Evolutionary conservation across 2,329 filamentous ascomycete genomes (phyloP), one percentile per base, ranked within the genome.

Genomic region (Tolypocladium inflatum): DNA sequence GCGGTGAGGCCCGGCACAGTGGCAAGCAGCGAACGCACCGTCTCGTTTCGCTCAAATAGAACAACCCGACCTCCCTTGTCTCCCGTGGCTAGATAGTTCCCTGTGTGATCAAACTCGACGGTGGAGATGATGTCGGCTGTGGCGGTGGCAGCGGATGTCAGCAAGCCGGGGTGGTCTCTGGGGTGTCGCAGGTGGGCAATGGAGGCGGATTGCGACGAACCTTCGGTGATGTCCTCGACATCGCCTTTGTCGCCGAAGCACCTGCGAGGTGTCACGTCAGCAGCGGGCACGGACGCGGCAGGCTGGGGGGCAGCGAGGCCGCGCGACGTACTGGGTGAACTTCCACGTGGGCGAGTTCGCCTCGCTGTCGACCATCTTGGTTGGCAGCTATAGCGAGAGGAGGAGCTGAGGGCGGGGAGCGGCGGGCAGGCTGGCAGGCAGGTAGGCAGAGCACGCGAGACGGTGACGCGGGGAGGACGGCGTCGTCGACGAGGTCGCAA

Each of bases 221-320:
- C 90, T 87, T 97, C 92, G 76, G 92, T 97, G 74, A 97, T 97
- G 75, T 97, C 92, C 76, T 97, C 94, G 65, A 99, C 93, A 79
- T 99, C 94, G 68, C 94, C 94, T 79, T 99, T 99, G 80, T 99
- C 94, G 76, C 94, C 94, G 78, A 99, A 99, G 81, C 94, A 97
- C 80, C 93, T 97, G 70, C 60, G 59, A 48, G 63, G 58, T 35
- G 41, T 38, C 58, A 52, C 35, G 62, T 68, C 63, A 71, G 62
- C 56, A 62, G 57, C 68, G 59, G 64, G 60, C 55, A 51, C 52
- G 55, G 48, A n/a, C 30, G 30, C 48, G 48, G 15, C 26, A 15
- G 19, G 30, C 30, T 26, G 56, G 56, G 38, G 55, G 37, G 33
- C 48, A 54, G 60, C 43, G 54, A 21, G 30, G 26, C 9, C 4